These are phyloP conservation scores for Claviceps africana DNA, from an alignment of 2,329 filamentous ascomycete genomes.

Conservation along the genomic window DNA sequence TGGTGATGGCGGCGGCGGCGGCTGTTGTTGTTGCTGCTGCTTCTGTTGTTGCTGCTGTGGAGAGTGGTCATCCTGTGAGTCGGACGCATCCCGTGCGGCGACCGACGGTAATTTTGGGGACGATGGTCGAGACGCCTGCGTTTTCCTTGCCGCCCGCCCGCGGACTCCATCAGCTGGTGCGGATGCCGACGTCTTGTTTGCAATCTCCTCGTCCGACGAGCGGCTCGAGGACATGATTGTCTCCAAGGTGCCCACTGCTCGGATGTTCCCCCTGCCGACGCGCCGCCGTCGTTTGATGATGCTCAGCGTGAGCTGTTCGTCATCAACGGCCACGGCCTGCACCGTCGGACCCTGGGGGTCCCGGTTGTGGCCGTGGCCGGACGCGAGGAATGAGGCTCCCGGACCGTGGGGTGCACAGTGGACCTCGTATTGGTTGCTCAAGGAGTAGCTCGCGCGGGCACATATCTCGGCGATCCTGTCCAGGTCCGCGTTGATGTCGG, in stretches of 20 bases:
- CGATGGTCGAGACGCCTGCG: slow-evolving; percentile 14
- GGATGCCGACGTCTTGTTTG: slow-evolving; percentile 44
- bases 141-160: slow-evolving; percentile 29
- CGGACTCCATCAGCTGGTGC: slow-evolving; percentile 42
- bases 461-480: slow-evolving; percentile 55
- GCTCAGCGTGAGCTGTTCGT: slow-evolving; percentile 31
- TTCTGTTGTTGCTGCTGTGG: too few relatives aligned
- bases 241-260: slow-evolving; percentile 48
- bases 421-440: slow-evolving; percentile 54
- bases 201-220: slow-evolving; percentile 47
- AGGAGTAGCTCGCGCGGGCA: slow-evolving; percentile 47
- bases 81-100: slow-evolving; percentile 16
- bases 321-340: slow-evolving; percentile 43
- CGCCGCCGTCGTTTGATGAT: slow-evolving; percentile 25
- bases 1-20: too few relatives aligned
- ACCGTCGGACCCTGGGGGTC: slow-evolving; percentile 32
- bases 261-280: slow-evolving; percentile 31
- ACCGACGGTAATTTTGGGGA: slow-evolving; percentile 16
- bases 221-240: slow-evolving; percentile 54
- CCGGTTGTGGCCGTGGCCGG: slow-evolving; percentile 13
- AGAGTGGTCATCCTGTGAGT: slow-evolving; percentile 8
- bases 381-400: slow-evolving; percentile 32
- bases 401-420: slow-evolving; percentile 49
- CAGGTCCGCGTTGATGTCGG: slow-evolving; percentile 42
- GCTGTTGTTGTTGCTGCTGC: too few relatives aligned